Base-by-base conservation (phyloP, 106 monocot genomes). In the Iris macrosiphon region DNA sequence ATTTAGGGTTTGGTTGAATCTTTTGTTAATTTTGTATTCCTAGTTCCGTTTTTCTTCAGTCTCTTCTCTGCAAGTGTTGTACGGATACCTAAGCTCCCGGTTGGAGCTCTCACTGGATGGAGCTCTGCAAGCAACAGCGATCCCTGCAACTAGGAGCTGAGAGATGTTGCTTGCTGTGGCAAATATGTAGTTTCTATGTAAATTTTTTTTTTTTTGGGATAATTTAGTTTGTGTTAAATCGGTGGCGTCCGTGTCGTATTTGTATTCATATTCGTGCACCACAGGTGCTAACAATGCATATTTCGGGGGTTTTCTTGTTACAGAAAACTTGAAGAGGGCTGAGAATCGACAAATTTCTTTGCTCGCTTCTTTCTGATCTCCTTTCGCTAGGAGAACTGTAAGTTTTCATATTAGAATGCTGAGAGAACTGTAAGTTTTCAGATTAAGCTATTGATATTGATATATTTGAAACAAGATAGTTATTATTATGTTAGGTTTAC, bases 271-370 rank as follows among this genome's bases (percentile, higher is more conserved):
- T n/a, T n/a, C n/a, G n/a, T n/a, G n/a, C n/a, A n/a, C n/a, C n/a
- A n/a, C n/a, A n/a, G n/a, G n/a, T 72, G 3, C 14, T 21, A 17
- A 14, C 23, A 54, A 55, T 16, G 0, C 4, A 15, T 67, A 21
- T 27, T 48, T 58, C 18, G 20, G 18, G n/a, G n/a, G n/a, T n/a
- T n/a, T n/a, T n/a, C n/a, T 28, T 34, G 7, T 35, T 22, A 31
- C 73, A 87, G 86, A 33, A 63, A 74, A 19, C 74, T 87, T 47
- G 56, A n/a, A n/a, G 43, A 8, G 74, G 81, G 31, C 45, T 81
- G 7, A 77, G 77, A 57, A 12, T 87, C 45, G 71, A 62, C 37
- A 81, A 81, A 12, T 70, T 17, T 44, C 61, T 87, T 27, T 55
- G 67, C 45, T 64, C 42, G 10, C 32, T 75, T 59, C 59, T 87